A percentile compares a stretch with the other conserved stretches of the same genome.
Evolutionary conservation across 129 eudicot genomes (phyloP).

Genomic region (Scalesia atractyloides): DNA sequence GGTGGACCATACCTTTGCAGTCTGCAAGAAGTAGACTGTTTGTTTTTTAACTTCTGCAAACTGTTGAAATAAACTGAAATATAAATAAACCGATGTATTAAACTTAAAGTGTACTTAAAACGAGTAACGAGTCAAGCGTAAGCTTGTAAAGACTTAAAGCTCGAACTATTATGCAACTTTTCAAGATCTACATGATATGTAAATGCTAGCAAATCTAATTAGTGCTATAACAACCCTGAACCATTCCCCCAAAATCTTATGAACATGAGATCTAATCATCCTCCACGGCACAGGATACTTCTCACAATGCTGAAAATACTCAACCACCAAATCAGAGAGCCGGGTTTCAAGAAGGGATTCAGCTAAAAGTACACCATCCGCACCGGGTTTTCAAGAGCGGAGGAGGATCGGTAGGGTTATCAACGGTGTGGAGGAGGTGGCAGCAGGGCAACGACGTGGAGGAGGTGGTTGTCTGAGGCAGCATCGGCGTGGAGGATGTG

Average conservation of each 20-base stretch:
- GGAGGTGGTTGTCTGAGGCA: no score
- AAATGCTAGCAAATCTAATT: background rate
- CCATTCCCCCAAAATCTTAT: constrained; percentile 89
- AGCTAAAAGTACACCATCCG: constrained; percentile 86
- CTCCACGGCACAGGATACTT: constrained; percentile 92
- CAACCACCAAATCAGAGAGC: constrained; percentile 73
- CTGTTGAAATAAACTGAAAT: no score
- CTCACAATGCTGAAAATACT: constrained; percentile 83
- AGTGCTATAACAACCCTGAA: constrained; percentile 38
- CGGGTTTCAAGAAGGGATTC: constrained; percentile 89
- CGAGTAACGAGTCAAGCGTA: background rate
- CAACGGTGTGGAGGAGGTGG: no score
- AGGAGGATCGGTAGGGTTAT: no score
- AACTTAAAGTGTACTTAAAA: no score
- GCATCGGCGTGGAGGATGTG: no score
- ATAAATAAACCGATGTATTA: no score
- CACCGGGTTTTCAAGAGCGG: no score
- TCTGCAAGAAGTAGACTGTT: no score
- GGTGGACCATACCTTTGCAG: no score
- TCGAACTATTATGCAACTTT: background rate
- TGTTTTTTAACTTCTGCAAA: no score
- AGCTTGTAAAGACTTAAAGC: background rate
- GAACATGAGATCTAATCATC: constrained; percentile 83
- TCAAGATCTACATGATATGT: background rate
- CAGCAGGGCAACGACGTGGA: no score